Base-by-base conservation (phyloP, 176 grass and related monocot genomes). In the Raddia guianensis region DNA sequence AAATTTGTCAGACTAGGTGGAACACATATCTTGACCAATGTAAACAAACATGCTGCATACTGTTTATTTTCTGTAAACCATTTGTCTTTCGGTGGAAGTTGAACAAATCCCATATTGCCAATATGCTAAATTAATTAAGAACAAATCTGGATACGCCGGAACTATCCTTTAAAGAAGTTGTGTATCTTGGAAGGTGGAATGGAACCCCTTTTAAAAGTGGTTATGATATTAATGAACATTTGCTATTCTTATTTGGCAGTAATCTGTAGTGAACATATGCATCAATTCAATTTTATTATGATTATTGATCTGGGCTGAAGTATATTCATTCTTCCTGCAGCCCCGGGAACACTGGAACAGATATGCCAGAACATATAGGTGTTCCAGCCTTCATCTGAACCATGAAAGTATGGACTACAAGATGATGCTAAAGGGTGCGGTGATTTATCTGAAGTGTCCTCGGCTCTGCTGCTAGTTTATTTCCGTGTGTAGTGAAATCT, bases 401-500 rank as follows among this genome's bases (percentile, higher is more conserved):
- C 47, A 42, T 5, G 40, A 63, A 71, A 11, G 32, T 37, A 20
- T 18, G 33, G n/a, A 83, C 51, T 9, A n/a, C 32, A 20, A 48
- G 27, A 49, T 50, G 33, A 49, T 0, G 64, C 56, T 48, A 76
- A 69, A 70, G 81, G 76, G 46, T 70, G 54, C 46, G 19, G 53
- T 52, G 63, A 64, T 74, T 74, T 74, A 53, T n/a, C 63, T 63
- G 63, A 71, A 65, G 37, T 84, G n/a, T 61, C 45, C 66, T 5
- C 33, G 8, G 55, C 11, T 34, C 14, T 2, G 9, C 71, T 76
- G 44, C 67, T 64, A 49, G 66, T 80, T 75, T 64, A 65, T 76
- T 74, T 76, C 75, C 54, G 34, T 71, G 70, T 89, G 76, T 74
- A 89, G 76, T 89, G 54, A 53, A 54, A 89, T 76, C 1, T 64